phyloP scores from a whole-genome alignment of 1,284 basidiomycete genomes.

The Cryptococcus sp. region DNA sequence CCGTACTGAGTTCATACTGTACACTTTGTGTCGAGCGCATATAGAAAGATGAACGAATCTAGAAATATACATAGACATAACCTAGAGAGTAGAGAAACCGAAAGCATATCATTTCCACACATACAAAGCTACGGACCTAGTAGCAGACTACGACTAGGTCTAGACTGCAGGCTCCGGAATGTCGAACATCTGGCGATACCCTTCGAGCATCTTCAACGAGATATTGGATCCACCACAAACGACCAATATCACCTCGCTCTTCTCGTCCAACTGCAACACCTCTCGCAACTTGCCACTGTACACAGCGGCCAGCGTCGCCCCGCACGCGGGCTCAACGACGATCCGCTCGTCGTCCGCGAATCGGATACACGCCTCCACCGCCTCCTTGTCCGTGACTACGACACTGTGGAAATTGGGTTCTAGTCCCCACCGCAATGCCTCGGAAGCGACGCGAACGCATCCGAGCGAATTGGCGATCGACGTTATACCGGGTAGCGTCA shows the following conservation, averaged over 20 bases:
- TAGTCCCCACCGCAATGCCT: constrained; percentile 24
- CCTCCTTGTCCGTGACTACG: constrained; percentile 30
- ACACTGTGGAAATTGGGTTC: constrained; percentile 20
- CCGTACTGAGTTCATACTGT: no score
- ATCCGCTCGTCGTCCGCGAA: constrained; percentile 38
- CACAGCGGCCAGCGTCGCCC: constrained; percentile 32
- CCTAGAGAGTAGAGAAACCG: no score
- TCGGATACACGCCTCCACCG: constrained; percentile 28
- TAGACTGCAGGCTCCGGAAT: background rate
- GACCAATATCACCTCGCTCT: constrained; percentile 18
- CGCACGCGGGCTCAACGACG: constrained; percentile 38
- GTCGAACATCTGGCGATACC: constrained; percentile 20
- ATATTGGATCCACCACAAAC: constrained; percentile 29
- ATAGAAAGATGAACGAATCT: no score
- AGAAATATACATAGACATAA: no score
- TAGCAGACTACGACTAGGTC: no score
- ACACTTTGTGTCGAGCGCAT: no score
- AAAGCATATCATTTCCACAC: no score
- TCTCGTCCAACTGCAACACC: constrained; percentile 8
- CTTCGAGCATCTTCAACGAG: constrained; percentile 22
- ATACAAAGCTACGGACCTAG: no score
- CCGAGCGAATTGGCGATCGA: constrained; percentile 35
- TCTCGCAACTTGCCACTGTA: constrained; percentile 21
- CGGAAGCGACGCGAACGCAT: constrained; percentile 17
- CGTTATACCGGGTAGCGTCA: constrained; percentile 35